phyloP scores from a whole-genome alignment of 768 basidiomycete species.

The Russula compacta region DNA sequence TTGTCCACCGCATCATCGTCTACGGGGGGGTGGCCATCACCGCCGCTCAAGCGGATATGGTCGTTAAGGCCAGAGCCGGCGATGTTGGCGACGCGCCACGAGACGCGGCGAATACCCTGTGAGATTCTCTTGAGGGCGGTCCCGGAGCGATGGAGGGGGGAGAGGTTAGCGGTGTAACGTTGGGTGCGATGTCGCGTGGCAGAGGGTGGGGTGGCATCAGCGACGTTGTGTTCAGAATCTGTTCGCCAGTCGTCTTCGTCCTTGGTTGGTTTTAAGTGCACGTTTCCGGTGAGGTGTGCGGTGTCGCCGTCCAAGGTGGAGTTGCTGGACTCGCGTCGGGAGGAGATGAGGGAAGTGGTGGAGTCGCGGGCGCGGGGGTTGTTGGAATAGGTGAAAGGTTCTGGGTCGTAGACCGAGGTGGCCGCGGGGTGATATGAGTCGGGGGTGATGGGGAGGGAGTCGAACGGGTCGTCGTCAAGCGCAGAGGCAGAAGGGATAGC shows the following conservation, averaged over 20 bases:
- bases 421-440: neutral
- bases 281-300: conserved; percentile 40
- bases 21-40: conserved; percentile 27
- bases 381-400: conserved; percentile 31
- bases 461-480: conserved; percentile 41
- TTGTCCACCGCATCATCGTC: conserved; percentile 29
- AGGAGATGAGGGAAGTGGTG: conserved; percentile 41
- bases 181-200: conserved; percentile 34
- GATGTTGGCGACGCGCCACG: conserved; percentile 76
- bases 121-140: conserved; percentile 51
- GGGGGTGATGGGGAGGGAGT: conserved; percentile 23
- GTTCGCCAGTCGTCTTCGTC: conserved; percentile 23
- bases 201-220: conserved; percentile 26
- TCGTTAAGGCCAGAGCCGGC: conserved; percentile 51
- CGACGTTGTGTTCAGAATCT: conserved; percentile 25
- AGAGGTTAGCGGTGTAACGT: conserved; percentile 46
- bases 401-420: neutral
- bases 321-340: conserved; percentile 25
- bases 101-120: conserved; percentile 50
- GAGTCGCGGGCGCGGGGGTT: conserved; percentile 39
- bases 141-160: conserved; percentile 53
- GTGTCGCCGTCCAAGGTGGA: conserved; percentile 50
- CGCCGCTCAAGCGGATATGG: conserved; percentile 41
- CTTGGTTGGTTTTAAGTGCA: conserved; percentile 22
- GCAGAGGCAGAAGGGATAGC: conserved; percentile 9